Base-by-base conservation (phyloP, 1,139 yeast species). In the Scheffersomyces insectosa region DNA sequence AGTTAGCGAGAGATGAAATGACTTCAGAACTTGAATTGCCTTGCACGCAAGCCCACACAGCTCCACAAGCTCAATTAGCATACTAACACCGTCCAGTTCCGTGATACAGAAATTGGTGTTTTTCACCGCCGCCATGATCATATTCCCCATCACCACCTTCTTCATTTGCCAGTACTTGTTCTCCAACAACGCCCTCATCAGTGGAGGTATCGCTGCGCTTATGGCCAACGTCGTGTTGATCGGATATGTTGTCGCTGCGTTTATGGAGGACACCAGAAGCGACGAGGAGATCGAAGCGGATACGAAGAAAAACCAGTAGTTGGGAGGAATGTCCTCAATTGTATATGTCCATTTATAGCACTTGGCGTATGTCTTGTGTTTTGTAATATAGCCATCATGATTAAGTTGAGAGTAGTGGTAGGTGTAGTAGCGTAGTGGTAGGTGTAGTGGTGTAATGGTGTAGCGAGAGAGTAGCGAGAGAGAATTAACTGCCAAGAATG, bases 121-220 rank as follows among this genome's bases (percentile, higher is more conserved):
- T 56, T 91, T 89, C 77, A 89, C 98, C 10, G 88, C 78, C 3
- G 89, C 95, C 41, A 91, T 93, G 97, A 82, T 93, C 44, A 64
- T 82, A 28, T 77, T 85, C 39, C 99, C 99, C 8, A 59, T 93
- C 52, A 47, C 77, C 38, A 71, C 89, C 2, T 93, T 93, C 66
- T 93, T 91, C 65, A 50, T 74, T 7, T 66, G 79, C 30, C 89
- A 85, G 57, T 73, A 70, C 54, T 52, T 77, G 27, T 49, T 72
- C 50, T 78, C 65, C 38, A 66, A 68, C 42, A 87, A 81, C 56
- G 80, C 96, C 4, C 68, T 90, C 12, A 69, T 85, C 38, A 86
- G 96, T 42, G 99, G 99, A 30, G 97, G 97, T 4, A 60, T 84
- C 13, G 96, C 97, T 28, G 98, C 98, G 0, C 70, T 83, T 14